Evolutionary conservation across 2,329 filamentous ascomycete species (phyloP).

Genomic region (Botrytis galanthina): DNA sequence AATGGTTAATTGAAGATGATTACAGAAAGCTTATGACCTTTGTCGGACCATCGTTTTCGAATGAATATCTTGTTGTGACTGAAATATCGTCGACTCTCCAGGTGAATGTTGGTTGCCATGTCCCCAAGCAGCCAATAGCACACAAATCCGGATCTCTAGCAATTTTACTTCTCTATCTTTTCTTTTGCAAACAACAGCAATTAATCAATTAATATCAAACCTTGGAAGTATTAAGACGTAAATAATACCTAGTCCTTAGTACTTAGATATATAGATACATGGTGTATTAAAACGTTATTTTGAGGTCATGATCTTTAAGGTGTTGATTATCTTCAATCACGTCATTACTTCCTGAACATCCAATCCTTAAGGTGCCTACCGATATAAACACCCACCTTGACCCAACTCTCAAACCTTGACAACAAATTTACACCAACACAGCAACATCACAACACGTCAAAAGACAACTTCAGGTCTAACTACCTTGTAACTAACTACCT

Average conservation of each 20-base stretch:
- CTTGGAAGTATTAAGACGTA: not conserved
- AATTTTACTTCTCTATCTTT: not conserved
- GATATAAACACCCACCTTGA: not conserved
- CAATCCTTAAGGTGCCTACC: too few relatives aligned
- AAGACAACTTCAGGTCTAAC: not conserved
- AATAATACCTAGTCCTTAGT: not conserved
- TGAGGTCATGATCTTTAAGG: not conserved
- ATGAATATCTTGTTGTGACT: too few relatives aligned
- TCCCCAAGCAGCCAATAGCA: not conserved
- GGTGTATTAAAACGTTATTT: not conserved
- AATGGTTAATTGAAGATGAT: not conserved
- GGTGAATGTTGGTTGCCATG: not conserved
- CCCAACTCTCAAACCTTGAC: not conserved
- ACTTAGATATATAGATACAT: not conserved
- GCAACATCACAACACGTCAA: not conserved
- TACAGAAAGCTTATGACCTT: not conserved
- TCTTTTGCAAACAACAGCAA: not conserved
- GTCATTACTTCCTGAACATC: not conserved
- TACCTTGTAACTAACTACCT: not conserved
- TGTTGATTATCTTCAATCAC: not conserved
- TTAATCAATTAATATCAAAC: not conserved
- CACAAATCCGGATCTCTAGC: not conserved
- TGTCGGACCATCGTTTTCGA: not conserved
- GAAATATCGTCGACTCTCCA: not conserved
- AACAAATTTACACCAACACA: not conserved